A percentile compares a stretch with the other conserved stretches of the same genome.
phyloP scores from a whole-genome alignment of 495 filamentous ascomycete genomes.

The Parmelia sp. region DNA sequence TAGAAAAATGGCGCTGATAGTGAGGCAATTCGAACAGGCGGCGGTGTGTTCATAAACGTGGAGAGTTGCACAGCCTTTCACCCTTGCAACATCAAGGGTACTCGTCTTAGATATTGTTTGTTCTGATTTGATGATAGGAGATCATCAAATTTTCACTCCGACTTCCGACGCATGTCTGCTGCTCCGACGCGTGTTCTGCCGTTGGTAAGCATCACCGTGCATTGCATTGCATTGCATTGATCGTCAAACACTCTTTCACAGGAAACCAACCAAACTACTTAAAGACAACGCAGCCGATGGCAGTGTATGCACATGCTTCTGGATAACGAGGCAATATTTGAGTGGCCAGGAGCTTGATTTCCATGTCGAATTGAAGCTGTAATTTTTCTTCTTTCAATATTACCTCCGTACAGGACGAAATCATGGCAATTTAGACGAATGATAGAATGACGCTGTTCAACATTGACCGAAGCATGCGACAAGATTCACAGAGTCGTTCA shows the following conservation, averaged over 20 bases:
- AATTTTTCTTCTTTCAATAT: no score
- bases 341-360: background rate
- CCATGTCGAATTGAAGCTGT: no score
- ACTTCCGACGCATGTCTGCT: background rate
- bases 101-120: background rate
- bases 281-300: no score
- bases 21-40: background rate
- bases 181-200: background rate
- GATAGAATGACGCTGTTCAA: no score
- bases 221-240: background rate
- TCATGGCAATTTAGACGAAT: no score
- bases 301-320: background rate
- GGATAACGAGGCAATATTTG: background rate
- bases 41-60: background rate
- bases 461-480: no score
- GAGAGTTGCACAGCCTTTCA: background rate
- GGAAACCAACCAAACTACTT: background rate
- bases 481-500: no score
- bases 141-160: background rate
- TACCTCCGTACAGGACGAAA: no score
- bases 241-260: background rate
- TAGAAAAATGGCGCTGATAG: background rate
- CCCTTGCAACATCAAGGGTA: background rate
- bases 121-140: background rate
- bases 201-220: background rate